Percentiles rank a stretch among this genome's conserved stretches.
phyloP scores from a whole-genome alignment of 371 early-diverging fungal genomes.

The Mucor velutinosus region DNA sequence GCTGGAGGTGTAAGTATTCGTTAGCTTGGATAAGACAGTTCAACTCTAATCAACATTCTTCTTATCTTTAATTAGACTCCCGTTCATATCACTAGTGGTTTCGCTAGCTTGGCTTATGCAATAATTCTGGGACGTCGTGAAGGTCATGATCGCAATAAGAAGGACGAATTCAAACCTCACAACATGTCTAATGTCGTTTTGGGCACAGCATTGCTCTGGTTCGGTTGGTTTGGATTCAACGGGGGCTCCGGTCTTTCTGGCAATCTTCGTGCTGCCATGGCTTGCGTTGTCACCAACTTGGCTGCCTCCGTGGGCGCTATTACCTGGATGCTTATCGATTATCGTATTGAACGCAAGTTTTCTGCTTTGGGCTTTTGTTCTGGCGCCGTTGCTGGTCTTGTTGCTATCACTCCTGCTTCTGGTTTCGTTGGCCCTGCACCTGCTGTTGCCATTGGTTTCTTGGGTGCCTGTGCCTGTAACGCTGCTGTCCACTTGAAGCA shows the following conservation, averaged over 20 bases:
- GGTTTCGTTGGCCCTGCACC: conserved; percentile 87
- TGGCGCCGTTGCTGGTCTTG: conserved; percentile 94
- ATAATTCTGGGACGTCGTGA: conserved; percentile 80
- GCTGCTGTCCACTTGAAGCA: conserved; percentile 79
- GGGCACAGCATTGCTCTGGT: conserved; percentile 88
- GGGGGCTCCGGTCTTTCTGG: conserved; percentile 86
- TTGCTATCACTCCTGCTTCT: conserved; percentile 90
- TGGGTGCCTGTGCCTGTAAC: conserved; percentile 75
- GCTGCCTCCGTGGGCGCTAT: conserved; percentile 84
- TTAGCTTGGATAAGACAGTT: too few species aligned
- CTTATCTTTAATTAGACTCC: conserved; percentile 70
- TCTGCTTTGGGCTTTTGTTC: conserved; percentile 91
- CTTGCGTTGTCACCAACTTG: conserved; percentile 83
- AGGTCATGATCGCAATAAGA: conserved; percentile 38
- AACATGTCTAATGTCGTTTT: conserved; percentile 89
- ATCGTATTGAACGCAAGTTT: conserved; percentile 73
- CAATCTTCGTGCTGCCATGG: conserved; percentile 84
- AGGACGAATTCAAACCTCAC: conserved; percentile 78
- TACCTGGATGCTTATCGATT: conserved; percentile 84
- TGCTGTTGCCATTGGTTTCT: conserved; percentile 80
- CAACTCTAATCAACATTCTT: not conserved
- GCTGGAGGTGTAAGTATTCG: conserved; percentile 61
- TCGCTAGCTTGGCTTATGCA: conserved; percentile 87
- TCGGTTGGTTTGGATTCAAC: conserved; percentile 92
- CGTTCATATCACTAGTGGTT: conserved; percentile 90